Percentiles rank a stretch among this genome's conserved stretches.
Evolutionary conservation across 495 filamentous ascomycete genomes (phyloP).

Genomic region (Thozetella sp.): DNA sequence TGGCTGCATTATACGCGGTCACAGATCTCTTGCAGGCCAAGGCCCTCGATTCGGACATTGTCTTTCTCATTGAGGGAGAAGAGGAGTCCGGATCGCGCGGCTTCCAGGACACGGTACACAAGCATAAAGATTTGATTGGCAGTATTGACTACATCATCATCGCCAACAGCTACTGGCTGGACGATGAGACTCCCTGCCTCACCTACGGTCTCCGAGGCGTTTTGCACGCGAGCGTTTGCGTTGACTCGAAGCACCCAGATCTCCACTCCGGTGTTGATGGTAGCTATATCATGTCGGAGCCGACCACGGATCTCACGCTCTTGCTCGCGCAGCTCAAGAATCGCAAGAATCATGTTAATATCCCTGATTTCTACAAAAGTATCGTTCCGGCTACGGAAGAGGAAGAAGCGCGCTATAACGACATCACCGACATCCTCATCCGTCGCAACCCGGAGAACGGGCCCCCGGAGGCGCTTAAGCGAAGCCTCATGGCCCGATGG

Average conservation of each 20-base stretch:
- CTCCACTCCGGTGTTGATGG: constrained; percentile 96
- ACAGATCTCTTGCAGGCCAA: constrained; percentile 82
- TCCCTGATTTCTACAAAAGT: constrained; percentile 82
- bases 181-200: constrained; percentile 91
- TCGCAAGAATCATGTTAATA: constrained; percentile 59
- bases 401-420: constrained; percentile 80
- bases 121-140: constrained; percentile 83
- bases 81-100: constrained; percentile 93
- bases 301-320: constrained; percentile 84
- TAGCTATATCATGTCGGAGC: constrained; percentile 83
- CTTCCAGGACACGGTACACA: constrained; percentile 77
- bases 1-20: constrained; percentile 91
- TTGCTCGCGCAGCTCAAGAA: constrained; percentile 79
- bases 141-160: constrained; percentile 90
- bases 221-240: constrained; percentile 85
- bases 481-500: constrained; percentile 89
- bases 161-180: constrained; percentile 98
- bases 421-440: constrained; percentile 77
- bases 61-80: constrained; percentile 95
- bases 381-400: constrained; percentile 74
- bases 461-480: constrained; percentile 67
- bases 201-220: constrained; percentile 96
- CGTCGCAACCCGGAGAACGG: constrained; percentile 67
- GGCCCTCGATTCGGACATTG: constrained; percentile 77
- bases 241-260: constrained; percentile 85